Conservation (phyloP, 2,329 filamentous ascomycete species). For the Fusarium newnesense region DNA sequence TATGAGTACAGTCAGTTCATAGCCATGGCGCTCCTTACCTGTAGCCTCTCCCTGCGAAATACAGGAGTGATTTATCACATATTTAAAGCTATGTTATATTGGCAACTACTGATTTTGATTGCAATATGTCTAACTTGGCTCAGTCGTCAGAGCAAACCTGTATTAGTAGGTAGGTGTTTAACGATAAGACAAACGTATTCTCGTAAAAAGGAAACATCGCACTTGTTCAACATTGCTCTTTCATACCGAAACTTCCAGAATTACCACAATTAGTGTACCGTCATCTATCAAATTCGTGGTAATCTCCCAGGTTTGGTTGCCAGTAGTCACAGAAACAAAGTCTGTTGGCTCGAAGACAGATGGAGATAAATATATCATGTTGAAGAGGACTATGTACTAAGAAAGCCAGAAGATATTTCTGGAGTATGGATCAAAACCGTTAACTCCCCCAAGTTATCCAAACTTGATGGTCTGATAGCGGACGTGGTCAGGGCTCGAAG, state of each 20-base stretch:
- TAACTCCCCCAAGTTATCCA: constrained; percentile 11
- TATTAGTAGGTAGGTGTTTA: not conserved
- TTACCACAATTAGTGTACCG: not conserved
- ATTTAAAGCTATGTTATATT: not conserved
- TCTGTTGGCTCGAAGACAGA: not conserved
- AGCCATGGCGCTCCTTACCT: not conserved
- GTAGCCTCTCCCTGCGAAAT: not conserved
- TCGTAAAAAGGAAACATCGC: not conserved
- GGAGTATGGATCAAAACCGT: constrained; percentile 17
- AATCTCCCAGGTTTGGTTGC: too few relatives aligned
- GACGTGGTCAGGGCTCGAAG: not conserved
- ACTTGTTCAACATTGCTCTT: not conserved
- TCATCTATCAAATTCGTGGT: not conserved
- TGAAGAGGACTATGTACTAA: constrained; percentile 38
- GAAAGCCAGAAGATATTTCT: constrained; percentile 18
- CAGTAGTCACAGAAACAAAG: not conserved
- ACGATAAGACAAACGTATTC: not conserved
- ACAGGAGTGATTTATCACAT: not conserved
- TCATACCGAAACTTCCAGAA: not conserved
- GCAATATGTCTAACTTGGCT: not conserved
- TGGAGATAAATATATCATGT: constrained; percentile 27
- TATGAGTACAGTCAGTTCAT: not conserved
- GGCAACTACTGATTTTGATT: not conserved
- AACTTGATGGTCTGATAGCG: constrained; percentile 7
- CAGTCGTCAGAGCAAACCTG: not conserved